Percentiles rank a stretch among this genome's conserved stretches.
Conservation (phyloP, 139 green algal genomes). For the Chloropicon primus region DNA sequence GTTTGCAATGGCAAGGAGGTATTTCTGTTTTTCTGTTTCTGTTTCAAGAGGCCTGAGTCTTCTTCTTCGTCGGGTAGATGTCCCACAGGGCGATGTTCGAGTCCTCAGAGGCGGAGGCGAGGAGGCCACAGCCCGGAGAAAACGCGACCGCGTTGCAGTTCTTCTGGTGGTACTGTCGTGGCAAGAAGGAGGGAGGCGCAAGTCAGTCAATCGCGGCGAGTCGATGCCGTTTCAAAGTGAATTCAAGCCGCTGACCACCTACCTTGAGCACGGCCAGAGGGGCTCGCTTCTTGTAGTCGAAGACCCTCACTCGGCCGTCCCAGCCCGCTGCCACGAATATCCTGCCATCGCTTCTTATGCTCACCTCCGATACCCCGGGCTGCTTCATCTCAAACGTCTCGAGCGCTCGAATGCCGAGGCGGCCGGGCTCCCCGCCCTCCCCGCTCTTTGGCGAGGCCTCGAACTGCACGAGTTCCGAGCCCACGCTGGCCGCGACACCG, state of each 20-base stretch:
- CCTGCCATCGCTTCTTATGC: conserved; percentile 26
- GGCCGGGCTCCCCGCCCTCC: no score
- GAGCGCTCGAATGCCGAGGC: no score
- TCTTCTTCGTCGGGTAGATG: no score
- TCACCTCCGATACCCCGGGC: conserved; percentile 24
- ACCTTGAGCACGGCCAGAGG: conserved; percentile 36
- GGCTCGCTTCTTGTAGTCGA: conserved; percentile 18
- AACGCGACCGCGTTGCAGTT: conserved; percentile 27
- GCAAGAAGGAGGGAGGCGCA: no score
- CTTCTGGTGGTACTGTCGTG: conserved; percentile 40
- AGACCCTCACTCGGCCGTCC: conserved; percentile 39
- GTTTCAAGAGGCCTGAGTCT: no score
- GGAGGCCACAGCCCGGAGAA: background rate
- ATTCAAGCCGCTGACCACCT: no score
- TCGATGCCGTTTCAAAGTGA: no score
- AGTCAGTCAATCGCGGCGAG: no score
- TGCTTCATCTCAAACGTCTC: conserved; percentile 19
- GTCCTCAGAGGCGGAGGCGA: conserved; percentile 35
- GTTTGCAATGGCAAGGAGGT: no score
- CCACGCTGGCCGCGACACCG: conserved; percentile 11
- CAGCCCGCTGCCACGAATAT: conserved; percentile 38
- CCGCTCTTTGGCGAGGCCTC: no score
- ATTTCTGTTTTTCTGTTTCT: no score
- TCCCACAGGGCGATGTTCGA: conserved; percentile 32
- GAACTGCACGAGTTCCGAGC: background rate